Evolutionary conservation across 805 yeast genomes (phyloP).

Genomic region (Yarrowia sp.): DNA sequence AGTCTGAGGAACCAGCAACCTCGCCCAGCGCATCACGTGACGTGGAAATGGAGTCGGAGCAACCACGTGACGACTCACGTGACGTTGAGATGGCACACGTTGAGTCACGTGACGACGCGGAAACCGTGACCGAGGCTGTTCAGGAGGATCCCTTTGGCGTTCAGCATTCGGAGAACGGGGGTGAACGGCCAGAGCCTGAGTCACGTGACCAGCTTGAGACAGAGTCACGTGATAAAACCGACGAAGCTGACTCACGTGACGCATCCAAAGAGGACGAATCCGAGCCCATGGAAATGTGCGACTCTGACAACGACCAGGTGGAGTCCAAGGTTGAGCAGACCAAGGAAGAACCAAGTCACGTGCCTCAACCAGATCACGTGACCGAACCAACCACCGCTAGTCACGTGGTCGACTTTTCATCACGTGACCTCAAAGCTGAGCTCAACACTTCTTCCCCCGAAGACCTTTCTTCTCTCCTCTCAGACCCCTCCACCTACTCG

Average conservation of each 20-base stretch:
- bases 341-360: neutral
- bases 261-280: constrained; percentile 6
- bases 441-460: neutral
- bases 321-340: no score
- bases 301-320: neutral
- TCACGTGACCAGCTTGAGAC: no score
- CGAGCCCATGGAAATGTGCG: constrained; percentile 9
- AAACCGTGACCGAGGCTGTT: neutral
- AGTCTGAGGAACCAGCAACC: no score
- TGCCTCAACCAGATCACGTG: neutral
- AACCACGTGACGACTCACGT: neutral
- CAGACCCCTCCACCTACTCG: neutral
- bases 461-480: neutral
- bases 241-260: no score
- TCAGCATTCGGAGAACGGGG: no score
- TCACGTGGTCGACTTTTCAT: neutral
- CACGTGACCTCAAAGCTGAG: neutral
- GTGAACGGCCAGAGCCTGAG: no score
- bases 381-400: no score
- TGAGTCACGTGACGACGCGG: neutral
- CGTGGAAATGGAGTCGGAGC: no score
- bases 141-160: neutral
- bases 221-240: no score
- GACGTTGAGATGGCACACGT: no score
- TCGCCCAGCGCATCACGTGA: no score